Evolutionary conservation across 1,139 yeast genomes (phyloP), one percentile per base, ranked within the genome.

Genomic region (Zygosaccharomyces pseudobailii): DNA sequence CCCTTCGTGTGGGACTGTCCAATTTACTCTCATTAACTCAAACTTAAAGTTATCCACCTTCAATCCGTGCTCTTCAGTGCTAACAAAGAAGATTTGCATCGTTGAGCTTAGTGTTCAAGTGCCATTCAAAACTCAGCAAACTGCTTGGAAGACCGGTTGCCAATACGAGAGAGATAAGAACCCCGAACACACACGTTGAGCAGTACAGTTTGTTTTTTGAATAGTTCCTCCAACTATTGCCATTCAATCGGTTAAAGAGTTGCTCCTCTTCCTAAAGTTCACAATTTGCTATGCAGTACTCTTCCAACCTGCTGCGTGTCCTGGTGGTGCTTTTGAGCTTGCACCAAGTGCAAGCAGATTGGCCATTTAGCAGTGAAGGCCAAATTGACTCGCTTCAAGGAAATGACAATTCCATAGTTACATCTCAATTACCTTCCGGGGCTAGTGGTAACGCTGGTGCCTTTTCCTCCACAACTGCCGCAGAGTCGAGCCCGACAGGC

Each of bases 301-400:
- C 32, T 24, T 27, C 24, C 13, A 23, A 27, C 9, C 34, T 38
- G n/a, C 34, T 38, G 23, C 41, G 34, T 17, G 22, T 38, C 25
- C 20, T 38, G 21, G 13, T 38, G 34, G 41, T 38, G 22, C 24
- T 27, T 27, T 28, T 38, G 41, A 38, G 41, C 31, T 19, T 38
- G 41, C 33, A 27, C 8, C 32, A 38, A 7, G 41, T 27, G 24
- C 41, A 28, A 19, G 30, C 40, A 38, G 41, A 22, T n/a, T 38
- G 33, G 41, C 33, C 41, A 38, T 38, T 38, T 27, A 34, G 33
- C 4, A 24, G 41, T 27, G 41, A 34, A 28, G 13, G 23, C 22
- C 41, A 38, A 28, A 19, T 34, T 3, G 23, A 6, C 10, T 17
- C 25, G 17, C 13, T 38, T 4, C 41, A 38, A 19, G 23, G 19